Evolutionary conservation across 495 filamentous ascomycete species (phyloP).

Genomic region (Parathielavia hyrcaniae): DNA sequence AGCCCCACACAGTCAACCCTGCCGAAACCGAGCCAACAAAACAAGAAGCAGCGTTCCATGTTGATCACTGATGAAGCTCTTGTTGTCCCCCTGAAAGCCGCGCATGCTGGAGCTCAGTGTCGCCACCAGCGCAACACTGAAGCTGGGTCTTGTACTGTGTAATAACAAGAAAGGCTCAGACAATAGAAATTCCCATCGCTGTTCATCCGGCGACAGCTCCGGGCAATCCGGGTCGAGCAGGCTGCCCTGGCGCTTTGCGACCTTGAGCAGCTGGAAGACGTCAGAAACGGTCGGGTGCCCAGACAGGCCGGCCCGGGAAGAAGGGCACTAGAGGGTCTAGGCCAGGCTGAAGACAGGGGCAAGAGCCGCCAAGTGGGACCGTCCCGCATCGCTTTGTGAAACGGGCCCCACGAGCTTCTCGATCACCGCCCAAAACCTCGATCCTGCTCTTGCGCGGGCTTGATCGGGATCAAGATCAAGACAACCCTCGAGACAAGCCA

Average conservation of each 20-base stretch:
- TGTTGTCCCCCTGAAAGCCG: background rate
- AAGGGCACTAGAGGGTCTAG: background rate
- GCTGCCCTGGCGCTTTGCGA: no score
- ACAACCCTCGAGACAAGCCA: no score
- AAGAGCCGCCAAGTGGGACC: slow-evolving; percentile 16
- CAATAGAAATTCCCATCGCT: no score
- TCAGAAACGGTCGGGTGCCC: no score
- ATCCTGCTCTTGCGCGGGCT: slow-evolving; percentile 19
- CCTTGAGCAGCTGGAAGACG: background rate
- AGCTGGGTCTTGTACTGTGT: background rate
- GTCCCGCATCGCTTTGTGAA: slow-evolving; percentile 12
- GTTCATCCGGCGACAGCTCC: no score
- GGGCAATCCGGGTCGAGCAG: background rate
- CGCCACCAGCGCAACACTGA: background rate
- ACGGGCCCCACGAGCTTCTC: slow-evolving; percentile 12
- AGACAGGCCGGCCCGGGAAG: background rate
- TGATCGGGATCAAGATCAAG: background rate
- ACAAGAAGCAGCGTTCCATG: no score
- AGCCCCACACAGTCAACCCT: no score
- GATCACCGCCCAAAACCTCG: slow-evolving; percentile 28
- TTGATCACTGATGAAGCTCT: no score
- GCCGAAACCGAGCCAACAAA: background rate
- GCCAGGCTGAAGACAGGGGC: background rate
- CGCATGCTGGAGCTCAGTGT: background rate
- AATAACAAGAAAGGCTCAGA: no score